phyloP scores from a whole-genome alignment of 306 rosid species.

The Macrotyloma uniflorum region DNA sequence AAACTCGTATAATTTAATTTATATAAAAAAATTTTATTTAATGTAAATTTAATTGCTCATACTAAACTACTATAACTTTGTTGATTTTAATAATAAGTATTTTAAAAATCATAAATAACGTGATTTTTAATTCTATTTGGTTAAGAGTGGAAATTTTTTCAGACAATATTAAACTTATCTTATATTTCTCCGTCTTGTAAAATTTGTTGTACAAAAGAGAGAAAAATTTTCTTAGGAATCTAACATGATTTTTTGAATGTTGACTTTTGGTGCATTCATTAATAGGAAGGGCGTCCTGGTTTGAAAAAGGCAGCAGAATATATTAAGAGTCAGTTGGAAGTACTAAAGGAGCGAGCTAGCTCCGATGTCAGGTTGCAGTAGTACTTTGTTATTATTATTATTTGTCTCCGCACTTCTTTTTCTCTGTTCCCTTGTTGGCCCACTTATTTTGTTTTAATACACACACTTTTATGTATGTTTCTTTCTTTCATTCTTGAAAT shows the following conservation, averaged over 20 bases:
- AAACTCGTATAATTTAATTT: too few relatives aligned
- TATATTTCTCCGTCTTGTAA: too few relatives aligned
- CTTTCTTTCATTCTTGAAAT: neutral
- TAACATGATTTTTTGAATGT: conserved; percentile 26
- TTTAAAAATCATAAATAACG: too few relatives aligned
- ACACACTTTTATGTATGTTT: neutral
- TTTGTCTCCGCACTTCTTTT: neutral
- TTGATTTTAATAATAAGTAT: too few relatives aligned
- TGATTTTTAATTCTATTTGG: too few relatives aligned
- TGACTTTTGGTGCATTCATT: conserved; percentile 41
- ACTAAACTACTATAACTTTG: too few relatives aligned
- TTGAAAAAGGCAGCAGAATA: conserved; percentile 79
- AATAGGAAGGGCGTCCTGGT: conserved; percentile 96
- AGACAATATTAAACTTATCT: too few relatives aligned
- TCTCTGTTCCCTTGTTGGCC: neutral
- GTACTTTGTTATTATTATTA: neutral
- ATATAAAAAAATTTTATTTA: too few relatives aligned
- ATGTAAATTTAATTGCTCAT: too few relatives aligned
- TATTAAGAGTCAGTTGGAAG: conserved; percentile 70
- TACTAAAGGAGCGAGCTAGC: conserved; percentile 68
- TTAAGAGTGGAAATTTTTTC: too few relatives aligned
- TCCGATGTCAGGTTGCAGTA: conserved; percentile 63
- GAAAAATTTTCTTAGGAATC: neutral
- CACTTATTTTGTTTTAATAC: neutral
- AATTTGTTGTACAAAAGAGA: too few relatives aligned